These are phyloP conservation scores for Ceratobasidium theobromae DNA, from an alignment of 1,284 basidiomycete genomes.

Conservation along the genomic window DNA sequence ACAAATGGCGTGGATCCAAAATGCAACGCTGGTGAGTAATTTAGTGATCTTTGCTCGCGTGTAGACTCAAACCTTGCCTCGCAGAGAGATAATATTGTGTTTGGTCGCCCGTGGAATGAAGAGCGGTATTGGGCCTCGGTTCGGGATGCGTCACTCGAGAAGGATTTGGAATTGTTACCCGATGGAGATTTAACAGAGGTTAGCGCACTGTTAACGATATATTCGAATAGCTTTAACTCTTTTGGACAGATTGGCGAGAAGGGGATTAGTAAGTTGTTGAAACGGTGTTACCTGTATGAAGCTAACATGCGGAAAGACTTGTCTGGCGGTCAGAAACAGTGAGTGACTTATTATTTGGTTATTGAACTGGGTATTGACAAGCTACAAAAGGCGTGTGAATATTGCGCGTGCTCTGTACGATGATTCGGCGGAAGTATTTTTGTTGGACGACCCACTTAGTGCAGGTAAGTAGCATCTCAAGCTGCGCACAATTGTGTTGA, in stretches of 20 bases:
- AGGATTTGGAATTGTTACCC: constrained; percentile 70
- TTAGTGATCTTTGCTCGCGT: constrained; percentile 35
- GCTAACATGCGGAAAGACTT: constrained; percentile 39
- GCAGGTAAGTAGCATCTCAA: constrained; percentile 50
- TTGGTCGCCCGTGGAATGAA: constrained; percentile 69
- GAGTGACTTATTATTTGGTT: constrained; percentile 43
- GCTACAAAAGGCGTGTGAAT: constrained; percentile 52
- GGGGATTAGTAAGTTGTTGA: constrained; percentile 51
- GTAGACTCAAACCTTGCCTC: neutral
- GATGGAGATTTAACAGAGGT: constrained; percentile 76
- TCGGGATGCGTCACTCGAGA: constrained; percentile 60
- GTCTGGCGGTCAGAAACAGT: constrained; percentile 62
- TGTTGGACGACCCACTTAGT: constrained; percentile 75
- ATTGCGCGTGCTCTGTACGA: constrained; percentile 74
- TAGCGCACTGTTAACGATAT: constrained; percentile 36
- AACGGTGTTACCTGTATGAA: neutral
- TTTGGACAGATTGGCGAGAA: constrained; percentile 72
- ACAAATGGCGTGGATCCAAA: constrained; percentile 89
- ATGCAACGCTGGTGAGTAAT: constrained; percentile 67
- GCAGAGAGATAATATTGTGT: constrained; percentile 63
- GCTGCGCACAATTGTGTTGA: neutral
- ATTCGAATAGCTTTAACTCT: constrained; percentile 28
- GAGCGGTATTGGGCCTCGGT: constrained; percentile 67
- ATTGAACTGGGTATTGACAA: neutral
- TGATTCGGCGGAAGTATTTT: constrained; percentile 61